Base-by-base conservation (phyloP, 2,329 filamentous ascomycete species). In the Aureobasidium uvarum region DNA sequence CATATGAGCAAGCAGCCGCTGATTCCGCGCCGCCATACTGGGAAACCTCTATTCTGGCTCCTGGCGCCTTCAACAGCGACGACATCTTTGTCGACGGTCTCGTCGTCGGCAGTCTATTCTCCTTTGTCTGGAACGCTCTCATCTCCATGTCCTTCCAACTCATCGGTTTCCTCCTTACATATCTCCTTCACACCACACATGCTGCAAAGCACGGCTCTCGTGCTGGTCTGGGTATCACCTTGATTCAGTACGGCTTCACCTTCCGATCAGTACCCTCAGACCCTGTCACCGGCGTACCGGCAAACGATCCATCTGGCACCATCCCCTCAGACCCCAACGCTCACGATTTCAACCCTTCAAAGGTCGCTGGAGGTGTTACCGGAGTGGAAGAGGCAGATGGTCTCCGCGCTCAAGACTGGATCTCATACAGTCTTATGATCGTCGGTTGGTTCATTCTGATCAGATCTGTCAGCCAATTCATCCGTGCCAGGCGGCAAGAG, bases 361-460 rank as follows among this genome's bases (percentile, higher is more conserved):
- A 85, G 3, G 89, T 94, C 0, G 80, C 81, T 3, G 81, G 80
- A 38, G 76, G 72, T 45, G 73, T 75, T 16, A 68, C 72, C 1
- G 71, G 63, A 71, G 74, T 62, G 71, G 75, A 62, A 71, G 45
- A 48, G 11, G 31, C 59, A 14, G 81, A 81, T 7, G 84, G 86
- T 41, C 85, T 96, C 48, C 85, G 84, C 6, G 89, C 88, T 60
- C 89, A 85, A 69, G 93, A 98, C 74, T 97, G 91, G 91, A 81
- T 96, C 68, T 91, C 92, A 13, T 99, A 98, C 72, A 82, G 90
- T 18, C 79, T 99, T 55, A 99, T 99, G 95, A 91, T 99, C 74
- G 89, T 96, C 1, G 95, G 95, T 5, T 99, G 95, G 95, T 98
- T 98, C 74, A 92, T 99, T 68, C 81, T 99, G 68, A 98, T 99